phyloP scores from a whole-genome alignment of 148 eudicot genomes.

The Beta vulgaris region DNA sequence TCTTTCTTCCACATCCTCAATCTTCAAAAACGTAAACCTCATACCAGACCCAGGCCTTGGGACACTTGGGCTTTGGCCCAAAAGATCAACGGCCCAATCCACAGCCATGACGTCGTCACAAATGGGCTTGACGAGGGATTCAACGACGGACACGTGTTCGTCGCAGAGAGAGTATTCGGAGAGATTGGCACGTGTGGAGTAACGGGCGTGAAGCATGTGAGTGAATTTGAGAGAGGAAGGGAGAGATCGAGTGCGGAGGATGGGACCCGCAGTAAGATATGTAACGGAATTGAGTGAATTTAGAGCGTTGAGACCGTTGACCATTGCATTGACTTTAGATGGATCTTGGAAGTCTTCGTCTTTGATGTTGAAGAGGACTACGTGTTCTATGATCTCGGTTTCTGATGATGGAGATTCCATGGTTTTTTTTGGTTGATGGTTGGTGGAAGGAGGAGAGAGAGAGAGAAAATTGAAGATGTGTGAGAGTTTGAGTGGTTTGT shows the following conservation, averaged over 20 bases:
- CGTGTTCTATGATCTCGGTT: constrained; percentile 30
- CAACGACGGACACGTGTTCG: constrained; percentile 13
- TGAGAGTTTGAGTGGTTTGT: background rate
- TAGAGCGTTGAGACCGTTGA: constrained; percentile 23
- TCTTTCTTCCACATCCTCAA: background rate
- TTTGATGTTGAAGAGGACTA: constrained; percentile 35
- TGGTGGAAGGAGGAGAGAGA: background rate
- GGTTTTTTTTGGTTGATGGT: background rate
- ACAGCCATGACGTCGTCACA: constrained; percentile 23
- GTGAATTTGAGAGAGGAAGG: constrained; percentile 25
- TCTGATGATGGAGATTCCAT: background rate
- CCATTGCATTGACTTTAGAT: constrained; percentile 20
- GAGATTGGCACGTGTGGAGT: constrained; percentile 19
- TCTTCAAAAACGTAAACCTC: constrained; percentile 25
- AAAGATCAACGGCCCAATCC: constrained; percentile 18
- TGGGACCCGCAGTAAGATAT: constrained; percentile 38
- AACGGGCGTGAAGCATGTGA: constrained; percentile 43
- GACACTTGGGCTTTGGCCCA: constrained; percentile 11
- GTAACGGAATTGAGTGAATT: constrained; percentile 21
- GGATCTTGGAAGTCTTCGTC: constrained; percentile 24
- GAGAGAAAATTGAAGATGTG: background rate
- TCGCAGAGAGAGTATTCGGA: constrained; percentile 6
- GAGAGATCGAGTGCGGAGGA: constrained; percentile 31
- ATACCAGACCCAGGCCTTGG: constrained; percentile 35
- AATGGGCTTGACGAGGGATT: constrained; percentile 19